Evolutionary conservation across 2,329 filamentous ascomycete genomes (phyloP).

Genomic region (Cordyceps pruinosa): DNA sequence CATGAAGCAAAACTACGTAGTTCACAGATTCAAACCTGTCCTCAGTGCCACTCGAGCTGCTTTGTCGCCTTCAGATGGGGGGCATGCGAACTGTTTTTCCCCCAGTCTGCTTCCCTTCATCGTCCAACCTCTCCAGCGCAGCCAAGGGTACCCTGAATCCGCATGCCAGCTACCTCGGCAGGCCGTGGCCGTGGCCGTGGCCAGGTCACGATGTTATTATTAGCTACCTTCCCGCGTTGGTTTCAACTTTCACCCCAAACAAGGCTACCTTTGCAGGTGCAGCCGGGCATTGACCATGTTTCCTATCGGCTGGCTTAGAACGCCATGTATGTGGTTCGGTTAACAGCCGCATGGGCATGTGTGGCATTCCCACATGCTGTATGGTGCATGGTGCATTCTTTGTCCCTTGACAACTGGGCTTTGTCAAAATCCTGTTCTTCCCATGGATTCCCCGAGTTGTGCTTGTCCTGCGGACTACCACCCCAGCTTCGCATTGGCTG

Average conservation of each 20-base stretch:
- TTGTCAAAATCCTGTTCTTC: background rate
- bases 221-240: background rate
- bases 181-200: no score
- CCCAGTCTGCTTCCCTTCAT: background rate
- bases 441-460: background rate
- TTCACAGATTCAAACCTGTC: no score
- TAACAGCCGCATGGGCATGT: background rate
- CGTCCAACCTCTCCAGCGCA: background rate
- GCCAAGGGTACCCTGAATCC: no score
- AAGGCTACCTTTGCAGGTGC: no score
- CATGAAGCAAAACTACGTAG: background rate
- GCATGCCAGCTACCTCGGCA: no score
- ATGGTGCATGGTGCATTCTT: no score
- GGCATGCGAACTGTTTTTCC: background rate
- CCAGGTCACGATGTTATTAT: no score
- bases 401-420: background rate
- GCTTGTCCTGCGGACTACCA: background rate
- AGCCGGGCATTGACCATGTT: background rate
- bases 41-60: background rate
- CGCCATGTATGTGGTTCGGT: background rate
- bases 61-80: background rate
- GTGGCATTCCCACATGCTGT: background rate
- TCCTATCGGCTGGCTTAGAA: background rate
- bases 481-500: background rate
- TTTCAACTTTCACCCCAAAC: no score